Percentiles rank a stretch among this genome's conserved stretches.
These are phyloP conservation scores for Dactylonectria macrodidyma DNA, from an alignment of 2,329 filamentous ascomycete genomes.

Conservation along the genomic window DNA sequence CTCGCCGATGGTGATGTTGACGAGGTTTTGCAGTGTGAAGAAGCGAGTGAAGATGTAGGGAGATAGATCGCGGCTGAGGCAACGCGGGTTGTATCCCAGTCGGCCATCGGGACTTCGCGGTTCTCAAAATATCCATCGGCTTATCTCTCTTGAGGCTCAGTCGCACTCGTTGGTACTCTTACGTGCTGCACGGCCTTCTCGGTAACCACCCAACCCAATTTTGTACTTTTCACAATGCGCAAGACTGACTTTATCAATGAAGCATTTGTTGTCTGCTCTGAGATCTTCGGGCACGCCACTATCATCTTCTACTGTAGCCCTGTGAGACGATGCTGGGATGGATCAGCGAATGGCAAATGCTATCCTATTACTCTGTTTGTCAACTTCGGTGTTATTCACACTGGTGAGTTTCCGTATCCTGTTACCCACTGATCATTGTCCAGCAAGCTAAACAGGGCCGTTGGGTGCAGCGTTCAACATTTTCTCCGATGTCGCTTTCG, in stretches of 20 bases:
- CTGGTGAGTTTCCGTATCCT: not conserved
- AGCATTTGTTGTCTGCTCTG: not conserved
- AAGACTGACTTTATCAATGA: no score
- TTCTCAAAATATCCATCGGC: conserved; percentile 2
- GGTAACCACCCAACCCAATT: not conserved
- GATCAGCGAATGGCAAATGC: not conserved
- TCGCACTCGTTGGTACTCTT: not conserved
- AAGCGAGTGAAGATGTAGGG: not conserved
- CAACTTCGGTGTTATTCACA: not conserved
- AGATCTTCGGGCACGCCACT: not conserved
- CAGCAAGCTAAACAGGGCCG: not conserved
- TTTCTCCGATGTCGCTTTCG: conserved; percentile 1
- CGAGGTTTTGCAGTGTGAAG: conserved; percentile 6
- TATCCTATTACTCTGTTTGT: conserved; percentile 1
- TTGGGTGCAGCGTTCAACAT: not conserved
- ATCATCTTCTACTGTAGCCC: conserved; percentile 1
- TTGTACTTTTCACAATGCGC: no score
- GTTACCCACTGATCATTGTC: not conserved
- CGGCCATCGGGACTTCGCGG: conserved; percentile 39
- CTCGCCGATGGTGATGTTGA: conserved; percentile 15
- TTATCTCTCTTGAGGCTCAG: not conserved
- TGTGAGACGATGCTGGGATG: not conserved
- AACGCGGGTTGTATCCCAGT: conserved; percentile 56
- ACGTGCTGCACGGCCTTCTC: not conserved
- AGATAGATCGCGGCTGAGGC: conserved; percentile 48